A percentile compares a stretch with the other conserved stretches of the same genome.
Evolutionary conservation across 768 basidiomycete genomes (phyloP).

Genomic region (Serendipita sp.): DNA sequence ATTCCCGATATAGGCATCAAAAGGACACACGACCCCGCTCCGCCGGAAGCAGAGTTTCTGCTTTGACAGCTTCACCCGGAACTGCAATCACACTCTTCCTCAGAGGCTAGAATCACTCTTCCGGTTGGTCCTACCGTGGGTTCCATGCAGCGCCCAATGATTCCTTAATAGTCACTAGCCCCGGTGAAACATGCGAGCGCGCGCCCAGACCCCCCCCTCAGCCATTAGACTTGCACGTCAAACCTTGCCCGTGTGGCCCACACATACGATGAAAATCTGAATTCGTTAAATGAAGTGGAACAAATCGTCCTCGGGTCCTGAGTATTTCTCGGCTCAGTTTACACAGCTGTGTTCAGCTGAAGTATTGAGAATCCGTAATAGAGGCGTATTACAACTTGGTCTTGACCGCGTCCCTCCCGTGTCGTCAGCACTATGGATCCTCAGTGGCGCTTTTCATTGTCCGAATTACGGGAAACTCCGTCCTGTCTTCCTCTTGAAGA

Average conservation of each 20-base stretch:
- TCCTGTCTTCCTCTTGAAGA: slow-evolving; percentile 28
- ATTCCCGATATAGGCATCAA: too few species aligned
- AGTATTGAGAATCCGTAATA: background rate
- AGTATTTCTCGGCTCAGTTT: background rate
- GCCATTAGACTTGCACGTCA: background rate
- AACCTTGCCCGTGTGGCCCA: background rate
- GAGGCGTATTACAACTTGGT: background rate
- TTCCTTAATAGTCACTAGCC: background rate
- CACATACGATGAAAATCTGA: background rate
- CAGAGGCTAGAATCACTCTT: background rate
- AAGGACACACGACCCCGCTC: too few species aligned
- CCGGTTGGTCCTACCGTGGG: background rate
- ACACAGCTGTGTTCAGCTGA: background rate
- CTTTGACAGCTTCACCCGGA: too few species aligned
- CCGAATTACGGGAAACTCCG: background rate
- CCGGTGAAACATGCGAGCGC: background rate
- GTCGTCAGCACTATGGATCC: background rate
- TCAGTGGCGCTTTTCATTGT: background rate
- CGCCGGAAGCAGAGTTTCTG: too few species aligned
- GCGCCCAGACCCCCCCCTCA: background rate
- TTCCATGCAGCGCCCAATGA: background rate
- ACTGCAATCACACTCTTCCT: too few species aligned
- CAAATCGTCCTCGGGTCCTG: background rate
- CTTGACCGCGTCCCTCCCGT: background rate
- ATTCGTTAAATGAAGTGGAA: background rate